Evolutionary conservation across 192 early-diverging fungal genomes (phyloP).

Genomic region (Coemansia interrupta): DNA sequence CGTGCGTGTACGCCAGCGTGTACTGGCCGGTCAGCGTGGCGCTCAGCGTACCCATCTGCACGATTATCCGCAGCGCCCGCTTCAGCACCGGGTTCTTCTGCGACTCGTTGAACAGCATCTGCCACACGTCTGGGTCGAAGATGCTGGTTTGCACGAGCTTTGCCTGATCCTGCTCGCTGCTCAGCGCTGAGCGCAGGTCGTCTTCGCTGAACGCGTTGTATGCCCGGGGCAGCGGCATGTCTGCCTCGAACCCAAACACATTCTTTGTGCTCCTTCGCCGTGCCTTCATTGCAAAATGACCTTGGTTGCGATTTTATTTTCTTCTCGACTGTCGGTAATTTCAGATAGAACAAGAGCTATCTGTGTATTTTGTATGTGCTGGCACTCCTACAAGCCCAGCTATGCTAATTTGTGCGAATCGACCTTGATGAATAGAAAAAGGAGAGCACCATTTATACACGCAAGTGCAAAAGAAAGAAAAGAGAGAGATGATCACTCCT

Average conservation of each 20-base stretch:
- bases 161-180: slow-evolving; percentile 43
- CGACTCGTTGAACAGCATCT: slow-evolving; percentile 34
- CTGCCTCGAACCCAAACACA: slow-evolving; percentile 46
- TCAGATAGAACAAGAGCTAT: neutral
- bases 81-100: slow-evolving; percentile 47
- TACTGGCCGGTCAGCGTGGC: slow-evolving; percentile 48
- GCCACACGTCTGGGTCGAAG: slow-evolving; percentile 42
- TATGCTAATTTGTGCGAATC: neutral
- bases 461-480: slow-evolving; percentile 2
- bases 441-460: neutral
- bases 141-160: slow-evolving; percentile 40
- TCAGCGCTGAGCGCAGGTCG: slow-evolving; percentile 37
- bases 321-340: neutral
- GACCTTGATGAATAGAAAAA: neutral
- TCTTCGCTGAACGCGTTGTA: slow-evolving; percentile 42
- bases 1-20: slow-evolving; percentile 38
- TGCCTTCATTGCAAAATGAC: slow-evolving; percentile 34
- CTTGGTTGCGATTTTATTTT: neutral
- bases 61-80: slow-evolving; percentile 46
- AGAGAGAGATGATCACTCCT: too few species aligned
- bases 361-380: too few species aligned
- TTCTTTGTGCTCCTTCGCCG: slow-evolving; percentile 48
- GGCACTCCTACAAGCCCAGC: neutral
- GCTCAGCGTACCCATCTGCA: slow-evolving; percentile 49
- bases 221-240: slow-evolving; percentile 44